These are phyloP conservation scores for Zymoseptoria crescenta DNA, from an alignment of 2,329 filamentous ascomycete species.

Conservation along the genomic window DNA sequence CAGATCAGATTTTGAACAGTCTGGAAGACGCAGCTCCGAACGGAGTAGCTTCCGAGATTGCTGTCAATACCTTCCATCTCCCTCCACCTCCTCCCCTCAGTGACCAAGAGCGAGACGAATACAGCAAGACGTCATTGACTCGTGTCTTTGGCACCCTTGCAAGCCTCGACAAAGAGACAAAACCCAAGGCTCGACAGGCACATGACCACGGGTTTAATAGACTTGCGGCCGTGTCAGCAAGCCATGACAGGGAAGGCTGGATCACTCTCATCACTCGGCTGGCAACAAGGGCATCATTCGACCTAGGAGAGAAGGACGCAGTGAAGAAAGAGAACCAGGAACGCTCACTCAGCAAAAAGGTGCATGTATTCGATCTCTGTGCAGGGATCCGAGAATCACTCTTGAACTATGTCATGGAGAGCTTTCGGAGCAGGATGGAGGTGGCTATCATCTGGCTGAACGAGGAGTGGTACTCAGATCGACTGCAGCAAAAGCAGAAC, in stretches of 20 bases:
- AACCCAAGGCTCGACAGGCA: conserved; percentile 34
- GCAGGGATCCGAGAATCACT: conserved; percentile 71
- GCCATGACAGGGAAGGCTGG: conserved; percentile 83
- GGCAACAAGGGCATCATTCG: conserved; percentile 68
- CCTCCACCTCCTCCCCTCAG: conserved; percentile 68
- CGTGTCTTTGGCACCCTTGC: conserved; percentile 73
- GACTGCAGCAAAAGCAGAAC: conserved; percentile 42
- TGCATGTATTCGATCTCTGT: conserved; percentile 43
- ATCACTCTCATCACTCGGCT: conserved; percentile 78
- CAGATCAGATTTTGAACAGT: conserved; percentile 70
- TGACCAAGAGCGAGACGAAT: conserved; percentile 61
- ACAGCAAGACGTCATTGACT: conserved; percentile 65
- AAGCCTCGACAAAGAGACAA: conserved; percentile 63
- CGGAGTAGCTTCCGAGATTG: conserved; percentile 34
- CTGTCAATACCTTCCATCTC: conserved; percentile 70
- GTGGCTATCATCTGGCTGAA: conserved; percentile 89
- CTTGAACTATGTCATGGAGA: conserved; percentile 80
- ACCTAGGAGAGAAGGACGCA: conserved; percentile 49
- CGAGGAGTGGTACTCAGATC: conserved; percentile 97
- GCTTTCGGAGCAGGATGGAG: conserved; percentile 84
- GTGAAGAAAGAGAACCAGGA: conserved; percentile 29
- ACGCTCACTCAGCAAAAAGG: conserved; percentile 11
- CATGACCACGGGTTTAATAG: conserved; percentile 65
- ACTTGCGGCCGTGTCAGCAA: conserved; percentile 61
- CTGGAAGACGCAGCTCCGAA: conserved; percentile 58